Conservation (phyloP, 1,139 yeast species). For the Pichia sp. region DNA sequence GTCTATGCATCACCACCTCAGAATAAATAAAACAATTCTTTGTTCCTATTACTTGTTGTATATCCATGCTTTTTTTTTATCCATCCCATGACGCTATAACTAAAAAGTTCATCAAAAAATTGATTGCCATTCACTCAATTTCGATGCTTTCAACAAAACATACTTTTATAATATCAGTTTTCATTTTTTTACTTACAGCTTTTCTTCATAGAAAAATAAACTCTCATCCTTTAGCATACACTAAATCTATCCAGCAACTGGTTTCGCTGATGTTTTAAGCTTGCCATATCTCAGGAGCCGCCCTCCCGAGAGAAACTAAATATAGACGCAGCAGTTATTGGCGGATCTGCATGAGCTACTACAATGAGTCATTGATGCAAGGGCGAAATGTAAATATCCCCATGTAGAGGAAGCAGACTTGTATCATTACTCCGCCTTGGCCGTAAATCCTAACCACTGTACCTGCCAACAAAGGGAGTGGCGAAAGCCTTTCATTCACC, state of each 20-base stretch:
- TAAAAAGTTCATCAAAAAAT: too few species aligned
- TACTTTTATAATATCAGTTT: not conserved
- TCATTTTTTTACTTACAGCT: not conserved
- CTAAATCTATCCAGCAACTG: too few species aligned
- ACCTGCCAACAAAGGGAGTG: too few species aligned
- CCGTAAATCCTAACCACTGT: not conserved
- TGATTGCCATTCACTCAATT: too few species aligned
- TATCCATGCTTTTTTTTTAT: too few species aligned
- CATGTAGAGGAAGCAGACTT: not conserved
- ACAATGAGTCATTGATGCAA: not conserved
- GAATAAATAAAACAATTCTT: not conserved
- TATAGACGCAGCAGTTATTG: too few species aligned
- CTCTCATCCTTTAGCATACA: not conserved
- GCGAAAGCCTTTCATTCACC: too few species aligned
- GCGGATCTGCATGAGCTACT: not conserved
- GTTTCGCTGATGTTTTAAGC: too few species aligned
- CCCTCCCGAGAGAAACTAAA: too few species aligned
- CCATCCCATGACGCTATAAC: too few species aligned
- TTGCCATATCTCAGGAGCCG: too few species aligned
- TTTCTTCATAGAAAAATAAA: not conserved
- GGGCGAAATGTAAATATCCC: not conserved
- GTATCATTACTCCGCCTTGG: not conserved
- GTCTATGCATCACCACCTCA: not conserved
- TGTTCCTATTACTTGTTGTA: not conserved
- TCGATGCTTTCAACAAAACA: not conserved